Conservation (phyloP, 2,329 filamentous ascomycete species). For the Colletotrichum limetticola region DNA sequence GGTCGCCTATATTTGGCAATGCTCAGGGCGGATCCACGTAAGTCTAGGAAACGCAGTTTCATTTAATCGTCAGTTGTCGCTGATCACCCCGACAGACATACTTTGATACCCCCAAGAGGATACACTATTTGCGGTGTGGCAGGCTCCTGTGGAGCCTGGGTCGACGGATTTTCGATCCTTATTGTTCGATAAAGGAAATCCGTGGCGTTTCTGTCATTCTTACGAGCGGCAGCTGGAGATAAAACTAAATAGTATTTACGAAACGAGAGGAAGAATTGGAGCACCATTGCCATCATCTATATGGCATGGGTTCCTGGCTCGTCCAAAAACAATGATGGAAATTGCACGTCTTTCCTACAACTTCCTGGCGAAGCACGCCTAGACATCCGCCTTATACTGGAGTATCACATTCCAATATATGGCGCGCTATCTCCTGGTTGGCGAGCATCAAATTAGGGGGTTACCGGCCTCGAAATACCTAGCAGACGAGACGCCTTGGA, state of each 20-base stretch:
- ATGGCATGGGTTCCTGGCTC: background rate
- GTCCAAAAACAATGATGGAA: background rate
- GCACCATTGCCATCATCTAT: background rate
- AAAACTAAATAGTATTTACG: background rate
- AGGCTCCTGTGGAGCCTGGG: slow-evolving; percentile 82
- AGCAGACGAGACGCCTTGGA: slow-evolving; percentile 9
- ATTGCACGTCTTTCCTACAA: slow-evolving; percentile 7
- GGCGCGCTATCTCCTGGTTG: background rate
- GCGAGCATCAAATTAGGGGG: background rate
- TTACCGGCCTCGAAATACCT: background rate
- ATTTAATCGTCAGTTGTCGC: slow-evolving; percentile 36
- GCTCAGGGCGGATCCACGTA: slow-evolving; percentile 83
- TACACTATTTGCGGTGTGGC: slow-evolving; percentile 90
- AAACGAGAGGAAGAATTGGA: background rate
- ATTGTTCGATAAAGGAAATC: slow-evolving; percentile 47
- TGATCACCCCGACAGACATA: slow-evolving; percentile 68
- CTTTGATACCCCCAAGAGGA: slow-evolving; percentile 87
- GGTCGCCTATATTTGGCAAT: slow-evolving; percentile 88
- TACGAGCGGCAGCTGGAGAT: too few relatives aligned
- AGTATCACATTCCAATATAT: background rate
- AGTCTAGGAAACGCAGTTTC: slow-evolving; percentile 50
- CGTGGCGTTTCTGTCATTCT: background rate
- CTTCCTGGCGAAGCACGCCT: background rate
- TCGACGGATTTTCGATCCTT: slow-evolving; percentile 88
- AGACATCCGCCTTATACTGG: background rate